Conservation (phyloP, 1,284 basidiomycete genomes). For the Malassezia pachydermatis region DNA sequence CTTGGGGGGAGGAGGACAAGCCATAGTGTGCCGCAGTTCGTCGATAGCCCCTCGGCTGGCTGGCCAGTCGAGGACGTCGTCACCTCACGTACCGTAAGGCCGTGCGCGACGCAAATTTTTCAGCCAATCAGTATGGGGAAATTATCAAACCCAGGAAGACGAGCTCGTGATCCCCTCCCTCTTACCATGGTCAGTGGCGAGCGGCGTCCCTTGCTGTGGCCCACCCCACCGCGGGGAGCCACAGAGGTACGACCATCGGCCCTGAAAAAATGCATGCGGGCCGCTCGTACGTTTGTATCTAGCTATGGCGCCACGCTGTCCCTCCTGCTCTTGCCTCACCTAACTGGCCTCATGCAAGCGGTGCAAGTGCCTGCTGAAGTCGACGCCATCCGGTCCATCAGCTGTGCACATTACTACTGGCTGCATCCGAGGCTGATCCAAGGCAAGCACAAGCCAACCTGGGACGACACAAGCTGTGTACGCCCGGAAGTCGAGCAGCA, state of each 20-base stretch:
- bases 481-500: constrained; percentile 15
- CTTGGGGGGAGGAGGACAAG: no score
- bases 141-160: no score
- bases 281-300: neutral
- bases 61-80: no score
- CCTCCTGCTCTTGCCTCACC: constrained; percentile 9
- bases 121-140: no score
- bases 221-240: no score
- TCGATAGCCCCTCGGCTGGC: no score
- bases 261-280: neutral
- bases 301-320: constrained; percentile 1
- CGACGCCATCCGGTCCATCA: constrained; percentile 17
- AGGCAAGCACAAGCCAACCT: neutral
- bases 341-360: constrained; percentile 9
- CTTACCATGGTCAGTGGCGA: neutral
- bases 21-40: no score
- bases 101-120: no score
- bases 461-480: constrained; percentile 1
- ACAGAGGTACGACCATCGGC: no score
- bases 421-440: no score
- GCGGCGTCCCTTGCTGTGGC: constrained; percentile 5
- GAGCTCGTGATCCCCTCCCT: no score
- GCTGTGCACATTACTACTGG: constrained; percentile 15
- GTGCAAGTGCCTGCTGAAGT: constrained; percentile 16
- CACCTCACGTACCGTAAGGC: no score